Base-by-base conservation (phyloP, 2,329 filamentous ascomycete genomes). In the Helicocarpus griseus region DNA sequence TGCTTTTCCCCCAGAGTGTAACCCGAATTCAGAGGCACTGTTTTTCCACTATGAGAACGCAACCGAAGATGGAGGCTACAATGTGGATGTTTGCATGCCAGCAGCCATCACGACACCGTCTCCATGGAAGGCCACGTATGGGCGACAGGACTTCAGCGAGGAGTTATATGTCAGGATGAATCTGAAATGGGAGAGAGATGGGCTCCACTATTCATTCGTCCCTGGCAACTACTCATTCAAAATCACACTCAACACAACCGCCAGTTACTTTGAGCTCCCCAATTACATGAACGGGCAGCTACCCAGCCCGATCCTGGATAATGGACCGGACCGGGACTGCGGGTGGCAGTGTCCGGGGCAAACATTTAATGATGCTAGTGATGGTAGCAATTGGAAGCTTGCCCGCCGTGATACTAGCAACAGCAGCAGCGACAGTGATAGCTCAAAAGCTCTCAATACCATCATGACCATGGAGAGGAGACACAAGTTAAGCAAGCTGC, bases 211-310 rank as follows among this genome's bases (percentile, higher is more conserved):
- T n/a, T n/a, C n/a, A n/a, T n/a, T n/a, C n/a, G n/a, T n/a, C n/a
- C n/a, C n/a, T 6, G 31, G 31, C 3, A 9, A 35, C 31, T 4
- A 11, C n/a, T 7, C 31, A 7, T 35, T 35, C n/a, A 35, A 35
- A 35, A 14, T 35, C 9, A 14, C n/a, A 11, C 31, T 35, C 3
- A 14, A 35, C n/a, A 35, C 62, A 9, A 66, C 63, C 5, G 58
- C 58, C 7, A 65, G 65, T 1, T 65, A 63, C 38, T 68, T 68
- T 48, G 63, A 65, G 54, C 51, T 65, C 8, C 64, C 64, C 8
- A 65, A 60, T 46, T 60, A 63, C 50, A 53, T 58, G 50, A 67
- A 66, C 35, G 52, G 54, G 14, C 52, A 53, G 3, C 29, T 41
- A 24, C 36, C 62, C 1, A 62, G 62, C 0, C 48, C 53, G 2